A percentile compares a stretch with the other conserved stretches of the same genome.
Evolutionary conservation across 108 stramenopile species (phyloP).

Genomic region (Nannochloropsis salina): DNA sequence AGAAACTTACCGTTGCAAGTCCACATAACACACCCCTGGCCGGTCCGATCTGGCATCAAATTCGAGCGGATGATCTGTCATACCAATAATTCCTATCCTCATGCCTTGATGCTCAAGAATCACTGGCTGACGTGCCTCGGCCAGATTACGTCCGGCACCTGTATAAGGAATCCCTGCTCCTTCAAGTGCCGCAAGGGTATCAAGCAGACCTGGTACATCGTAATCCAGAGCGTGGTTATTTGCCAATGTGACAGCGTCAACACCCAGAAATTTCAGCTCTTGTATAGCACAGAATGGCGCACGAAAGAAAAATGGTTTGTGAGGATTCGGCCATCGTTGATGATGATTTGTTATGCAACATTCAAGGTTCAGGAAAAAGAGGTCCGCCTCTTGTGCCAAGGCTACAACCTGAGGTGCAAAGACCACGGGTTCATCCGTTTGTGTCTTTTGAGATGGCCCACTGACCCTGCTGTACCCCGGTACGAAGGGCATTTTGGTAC

Average conservation of each 20-base stretch:
- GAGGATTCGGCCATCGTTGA: conserved; percentile 10
- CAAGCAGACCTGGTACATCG: neutral
- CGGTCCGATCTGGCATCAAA: neutral
- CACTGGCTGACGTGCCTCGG: conserved; percentile 14
- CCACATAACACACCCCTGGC: neutral
- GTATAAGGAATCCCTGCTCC: conserved; percentile 16
- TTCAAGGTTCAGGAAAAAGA: conserved; percentile 7
- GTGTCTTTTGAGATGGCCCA: neutral
- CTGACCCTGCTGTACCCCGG: neutral
- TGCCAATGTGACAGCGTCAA: neutral
- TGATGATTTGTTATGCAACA: conserved; percentile 11
- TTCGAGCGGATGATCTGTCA: neutral
- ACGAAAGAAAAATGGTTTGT: neutral
- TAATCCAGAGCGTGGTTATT: conserved; percentile 10
- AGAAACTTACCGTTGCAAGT: conserved; percentile 2
- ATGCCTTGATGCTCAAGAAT: neutral
- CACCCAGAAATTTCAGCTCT: neutral
- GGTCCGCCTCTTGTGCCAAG: conserved; percentile 5
- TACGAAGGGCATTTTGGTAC: conserved; percentile 12
- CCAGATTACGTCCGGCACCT: neutral
- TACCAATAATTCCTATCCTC: neutral
- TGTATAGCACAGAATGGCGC: neutral
- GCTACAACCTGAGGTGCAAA: neutral
- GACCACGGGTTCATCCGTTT: conserved; percentile 1
- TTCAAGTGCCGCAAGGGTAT: neutral